Evolutionary conservation across 1,284 basidiomycete genomes (phyloP).

Genomic region (Ustilago tritici): DNA sequence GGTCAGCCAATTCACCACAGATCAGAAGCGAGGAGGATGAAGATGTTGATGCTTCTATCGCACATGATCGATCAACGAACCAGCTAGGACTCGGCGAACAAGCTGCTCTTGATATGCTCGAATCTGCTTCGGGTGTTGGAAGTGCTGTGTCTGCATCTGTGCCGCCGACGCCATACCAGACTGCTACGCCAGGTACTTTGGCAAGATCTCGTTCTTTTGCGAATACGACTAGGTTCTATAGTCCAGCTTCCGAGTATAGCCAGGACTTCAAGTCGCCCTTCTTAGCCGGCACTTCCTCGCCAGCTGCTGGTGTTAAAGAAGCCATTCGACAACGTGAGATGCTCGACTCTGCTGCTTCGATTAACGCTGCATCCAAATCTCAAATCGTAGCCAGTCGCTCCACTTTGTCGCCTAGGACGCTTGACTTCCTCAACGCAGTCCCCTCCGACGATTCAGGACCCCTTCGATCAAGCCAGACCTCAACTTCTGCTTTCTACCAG

Average conservation of each 20-base stretch:
- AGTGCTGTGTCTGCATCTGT: slow-evolving; percentile 27
- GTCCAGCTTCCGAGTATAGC: slow-evolving; percentile 48
- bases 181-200: slow-evolving; percentile 39
- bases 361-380: neutral
- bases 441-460: slow-evolving; percentile 19
- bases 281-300: slow-evolving; percentile 39
- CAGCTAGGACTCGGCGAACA: slow-evolving; percentile 38
- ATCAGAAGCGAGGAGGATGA: slow-evolving; percentile 43
- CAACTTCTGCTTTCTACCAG: slow-evolving; percentile 32
- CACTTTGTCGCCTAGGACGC: slow-evolving; percentile 24
- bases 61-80: slow-evolving; percentile 29
- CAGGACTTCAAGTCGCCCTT: slow-evolving; percentile 39
- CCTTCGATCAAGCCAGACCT: slow-evolving; percentile 27
- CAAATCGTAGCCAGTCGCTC: slow-evolving; percentile 31
- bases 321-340: slow-evolving; percentile 45
- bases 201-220: slow-evolving; percentile 43
- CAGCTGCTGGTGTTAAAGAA: slow-evolving; percentile 40
- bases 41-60: slow-evolving; percentile 44
- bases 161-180: slow-evolving; percentile 33
- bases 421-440: slow-evolving; percentile 26
- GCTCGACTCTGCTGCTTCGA: slow-evolving; percentile 31
- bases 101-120: slow-evolving; percentile 59
- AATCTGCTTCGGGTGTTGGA: slow-evolving; percentile 25
- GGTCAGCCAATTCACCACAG: slow-evolving; percentile 24
- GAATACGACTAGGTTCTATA: slow-evolving; percentile 27